A percentile compares a stretch with the other conserved stretches of the same genome.
Conservation (phyloP, 139 green algal species). For the Dunaliella primolecta region DNA sequence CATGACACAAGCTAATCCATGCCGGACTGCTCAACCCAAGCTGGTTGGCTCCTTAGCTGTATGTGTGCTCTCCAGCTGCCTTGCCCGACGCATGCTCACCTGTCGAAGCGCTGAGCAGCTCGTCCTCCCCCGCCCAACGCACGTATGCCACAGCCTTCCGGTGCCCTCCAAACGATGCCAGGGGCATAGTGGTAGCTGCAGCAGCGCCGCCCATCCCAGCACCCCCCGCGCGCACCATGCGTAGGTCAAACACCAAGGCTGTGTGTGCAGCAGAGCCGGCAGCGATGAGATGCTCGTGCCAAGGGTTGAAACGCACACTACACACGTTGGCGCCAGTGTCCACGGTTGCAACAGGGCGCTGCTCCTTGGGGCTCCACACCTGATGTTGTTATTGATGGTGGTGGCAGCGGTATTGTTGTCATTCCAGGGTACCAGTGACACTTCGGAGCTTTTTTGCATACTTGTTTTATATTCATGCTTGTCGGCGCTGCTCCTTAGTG, state of each 20-base stretch:
- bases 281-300: slow-evolving; percentile 62
- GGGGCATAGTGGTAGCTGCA: neutral
- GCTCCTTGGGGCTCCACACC: slow-evolving; percentile 30
- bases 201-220: too few relatives aligned
- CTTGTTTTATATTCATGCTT: too few relatives aligned
- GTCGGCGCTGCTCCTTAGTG: too few relatives aligned
- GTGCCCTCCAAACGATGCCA: slow-evolving; percentile 29
- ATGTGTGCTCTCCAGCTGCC: too few relatives aligned
- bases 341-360: slow-evolving; percentile 32
- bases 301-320: slow-evolving; percentile 74
- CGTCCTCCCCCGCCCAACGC: slow-evolving; percentile 55
- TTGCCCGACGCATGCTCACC: too few relatives aligned
- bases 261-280: slow-evolving; percentile 71
- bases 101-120: slow-evolving; percentile 78
- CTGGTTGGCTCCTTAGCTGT: too few relatives aligned
- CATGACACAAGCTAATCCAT: too few relatives aligned
- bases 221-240: slow-evolving; percentile 8
- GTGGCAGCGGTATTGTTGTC: neutral
- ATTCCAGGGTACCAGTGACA: neutral
- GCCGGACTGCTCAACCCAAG: too few relatives aligned
- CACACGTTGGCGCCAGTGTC: slow-evolving; percentile 86
- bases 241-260: slow-evolving; percentile 41
- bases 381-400: too few relatives aligned
- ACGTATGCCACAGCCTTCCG: slow-evolving; percentile 87
- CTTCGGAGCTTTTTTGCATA: too few relatives aligned